A percentile compares a stretch with the other conserved stretches of the same genome.
Conservation (phyloP, 1,139 yeast genomes). For the Protomyces pachydermus region DNA sequence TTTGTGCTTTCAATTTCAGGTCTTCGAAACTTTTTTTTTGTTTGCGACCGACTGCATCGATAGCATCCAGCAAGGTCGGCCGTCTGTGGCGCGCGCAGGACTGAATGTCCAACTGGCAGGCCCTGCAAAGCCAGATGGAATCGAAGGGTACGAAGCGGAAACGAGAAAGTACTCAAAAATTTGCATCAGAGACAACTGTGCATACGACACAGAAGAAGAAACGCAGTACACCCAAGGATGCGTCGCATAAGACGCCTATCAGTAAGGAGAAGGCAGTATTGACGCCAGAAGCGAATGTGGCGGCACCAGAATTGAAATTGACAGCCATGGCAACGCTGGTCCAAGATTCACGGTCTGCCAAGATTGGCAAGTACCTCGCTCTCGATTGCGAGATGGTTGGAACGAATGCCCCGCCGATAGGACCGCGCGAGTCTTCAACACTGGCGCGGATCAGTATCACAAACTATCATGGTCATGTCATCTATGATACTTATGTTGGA, state of each 20-base stretch:
- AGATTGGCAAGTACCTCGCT: conserved; percentile 66
- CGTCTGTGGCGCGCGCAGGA: too few relatives aligned
- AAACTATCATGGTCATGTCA: conserved; percentile 66
- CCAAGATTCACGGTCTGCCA: conserved; percentile 12
- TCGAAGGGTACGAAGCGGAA: background rate
- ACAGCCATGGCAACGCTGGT: conserved; percentile 13
- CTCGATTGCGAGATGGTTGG: conserved; percentile 96
- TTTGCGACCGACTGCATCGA: background rate
- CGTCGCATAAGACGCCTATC: background rate
- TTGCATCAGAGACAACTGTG: background rate
- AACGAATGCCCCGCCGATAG: conserved; percentile 43
- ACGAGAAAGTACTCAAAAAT: background rate
- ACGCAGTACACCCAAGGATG: conserved; percentile 1
- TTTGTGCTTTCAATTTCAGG: background rate
- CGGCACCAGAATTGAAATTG: conserved; percentile 1
- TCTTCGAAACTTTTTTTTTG: background rate
- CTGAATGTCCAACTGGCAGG: conserved; percentile 26
- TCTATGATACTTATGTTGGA: conserved; percentile 67
- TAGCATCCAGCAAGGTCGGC: too few relatives aligned
- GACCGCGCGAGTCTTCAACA: conserved; percentile 68
- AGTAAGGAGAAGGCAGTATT: background rate
- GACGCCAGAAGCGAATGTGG: background rate
- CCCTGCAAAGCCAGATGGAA: background rate
- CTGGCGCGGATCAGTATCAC: conserved; percentile 85
- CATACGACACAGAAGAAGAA: conserved; percentile 7